These are phyloP conservation scores for Diaporthe sp. DNA, from an alignment of 2,329 filamentous ascomycete species.

Conservation along the genomic window DNA sequence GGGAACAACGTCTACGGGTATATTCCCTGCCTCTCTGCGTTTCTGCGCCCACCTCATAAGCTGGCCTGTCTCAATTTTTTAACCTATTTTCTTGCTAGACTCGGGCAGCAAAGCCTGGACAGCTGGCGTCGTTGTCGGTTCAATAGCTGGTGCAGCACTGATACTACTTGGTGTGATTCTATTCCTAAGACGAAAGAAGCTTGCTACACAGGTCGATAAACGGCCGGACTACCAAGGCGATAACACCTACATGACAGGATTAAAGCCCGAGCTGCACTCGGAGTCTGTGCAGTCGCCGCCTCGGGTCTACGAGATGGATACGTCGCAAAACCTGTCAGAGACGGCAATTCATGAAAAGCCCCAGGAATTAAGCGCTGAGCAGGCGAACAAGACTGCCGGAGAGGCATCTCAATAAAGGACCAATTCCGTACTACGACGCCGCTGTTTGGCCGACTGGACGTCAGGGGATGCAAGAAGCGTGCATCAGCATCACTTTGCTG, in stretches of 20 bases:
- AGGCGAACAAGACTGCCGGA: background rate
- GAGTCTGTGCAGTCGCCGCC: background rate
- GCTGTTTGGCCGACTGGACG: background rate
- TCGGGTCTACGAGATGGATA: conserved; percentile 16
- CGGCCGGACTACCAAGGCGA: background rate
- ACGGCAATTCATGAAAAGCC: conserved; percentile 10
- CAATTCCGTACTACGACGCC: background rate
- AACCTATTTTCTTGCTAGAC: background rate
- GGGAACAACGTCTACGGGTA: background rate
- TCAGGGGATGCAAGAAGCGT: background rate
- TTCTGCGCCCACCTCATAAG: background rate
- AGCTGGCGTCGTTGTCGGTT: conserved; percentile 26
- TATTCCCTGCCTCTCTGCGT: background rate
- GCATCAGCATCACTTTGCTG: background rate
- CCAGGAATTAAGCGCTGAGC: background rate
- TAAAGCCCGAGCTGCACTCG: conserved; percentile 16
- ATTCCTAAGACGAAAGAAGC: background rate
- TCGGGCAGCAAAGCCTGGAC: conserved; percentile 33
- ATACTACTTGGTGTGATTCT: conserved; percentile 7
- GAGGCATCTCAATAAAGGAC: background rate
- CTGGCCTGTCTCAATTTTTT: background rate
- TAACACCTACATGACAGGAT: background rate
- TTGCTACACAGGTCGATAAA: background rate
- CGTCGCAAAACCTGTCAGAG: background rate
- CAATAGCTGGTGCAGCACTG: background rate